Conservation (phyloP, 352 stramenopile genomes). For the Globisporangium canariense region DNA sequence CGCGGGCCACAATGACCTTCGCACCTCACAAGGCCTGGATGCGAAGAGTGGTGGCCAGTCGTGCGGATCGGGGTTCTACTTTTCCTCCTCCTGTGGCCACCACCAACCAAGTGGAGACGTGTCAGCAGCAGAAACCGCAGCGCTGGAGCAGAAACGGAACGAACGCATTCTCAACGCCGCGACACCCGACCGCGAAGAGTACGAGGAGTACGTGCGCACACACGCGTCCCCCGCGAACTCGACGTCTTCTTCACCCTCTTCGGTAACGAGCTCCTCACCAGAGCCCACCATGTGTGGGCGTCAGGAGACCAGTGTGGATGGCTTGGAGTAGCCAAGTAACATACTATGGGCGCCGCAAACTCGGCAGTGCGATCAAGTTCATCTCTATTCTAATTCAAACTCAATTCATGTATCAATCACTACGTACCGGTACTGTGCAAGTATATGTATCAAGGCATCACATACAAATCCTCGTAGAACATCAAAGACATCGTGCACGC, state of each 20-base stretch:
- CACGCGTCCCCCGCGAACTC: neutral
- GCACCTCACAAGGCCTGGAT: neutral
- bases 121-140: neutral
- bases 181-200: neutral
- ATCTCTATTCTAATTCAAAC: too few relatives aligned
- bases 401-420: too few relatives aligned
- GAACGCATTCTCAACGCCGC: neutral
- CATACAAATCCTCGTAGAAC: too few relatives aligned
- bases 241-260: neutral
- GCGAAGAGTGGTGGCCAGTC: neutral
- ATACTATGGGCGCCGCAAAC: too few relatives aligned
- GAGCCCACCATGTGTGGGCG: neutral
- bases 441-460: too few relatives aligned
- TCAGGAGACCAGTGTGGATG: neutral
- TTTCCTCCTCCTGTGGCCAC: neutral
- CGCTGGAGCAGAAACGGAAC: too few relatives aligned
- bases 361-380: too few relatives aligned
- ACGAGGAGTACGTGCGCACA: neutral
- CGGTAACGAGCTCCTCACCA: neutral
- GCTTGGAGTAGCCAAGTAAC: neutral
- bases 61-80: neutral
- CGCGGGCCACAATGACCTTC: neutral
- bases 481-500: too few relatives aligned
- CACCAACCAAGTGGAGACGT: neutral
- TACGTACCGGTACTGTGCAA: too few relatives aligned